Evolutionary conservation across 2,329 filamentous ascomycete genomes (phyloP).

Genomic region (Huntiella moniliformis): DNA sequence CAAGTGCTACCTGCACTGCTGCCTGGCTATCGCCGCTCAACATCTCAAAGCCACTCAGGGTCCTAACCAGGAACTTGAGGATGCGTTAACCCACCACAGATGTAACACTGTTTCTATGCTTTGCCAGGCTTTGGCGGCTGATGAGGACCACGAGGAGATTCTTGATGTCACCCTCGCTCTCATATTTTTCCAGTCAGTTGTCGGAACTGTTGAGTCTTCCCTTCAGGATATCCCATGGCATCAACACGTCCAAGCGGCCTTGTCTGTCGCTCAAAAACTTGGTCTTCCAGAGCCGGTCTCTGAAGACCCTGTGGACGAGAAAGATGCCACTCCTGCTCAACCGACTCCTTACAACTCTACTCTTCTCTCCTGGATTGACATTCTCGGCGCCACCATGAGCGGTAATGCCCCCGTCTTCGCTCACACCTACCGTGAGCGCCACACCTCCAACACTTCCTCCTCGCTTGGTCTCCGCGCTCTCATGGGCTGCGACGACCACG

Average conservation of each 20-base stretch:
- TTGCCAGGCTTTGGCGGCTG: conserved; percentile 60
- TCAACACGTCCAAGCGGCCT: conserved; percentile 85
- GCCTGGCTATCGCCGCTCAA: conserved; percentile 78
- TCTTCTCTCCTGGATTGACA: conserved; percentile 86
- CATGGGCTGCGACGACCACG: conserved; percentile 91
- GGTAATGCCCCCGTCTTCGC: conserved; percentile 74
- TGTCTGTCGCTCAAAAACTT: conserved; percentile 68
- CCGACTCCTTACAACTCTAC: conserved; percentile 90
- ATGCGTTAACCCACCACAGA: conserved; percentile 81
- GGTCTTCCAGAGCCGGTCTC: conserved; percentile 37
- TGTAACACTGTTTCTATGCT: conserved; percentile 74
- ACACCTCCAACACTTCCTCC: conserved; percentile 46
- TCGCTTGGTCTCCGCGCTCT: conserved; percentile 66
- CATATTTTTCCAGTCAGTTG: conserved; percentile 90
- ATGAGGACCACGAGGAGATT: conserved; percentile 71
- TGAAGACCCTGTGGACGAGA: not conserved
- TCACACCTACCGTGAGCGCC: conserved; percentile 89
- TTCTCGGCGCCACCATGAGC: conserved; percentile 82
- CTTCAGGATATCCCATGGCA: conserved; percentile 91
- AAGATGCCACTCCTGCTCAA: conserved; percentile 11
- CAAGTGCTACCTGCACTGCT: conserved; percentile 88
- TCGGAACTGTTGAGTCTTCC: conserved; percentile 67
- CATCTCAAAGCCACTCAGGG: conserved; percentile 59
- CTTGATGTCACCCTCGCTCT: conserved; percentile 84
- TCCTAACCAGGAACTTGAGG: conserved; percentile 56